These are phyloP conservation scores for Quercus dentata DNA, from an alignment of 306 rosid species.

Conservation along the genomic window DNA sequence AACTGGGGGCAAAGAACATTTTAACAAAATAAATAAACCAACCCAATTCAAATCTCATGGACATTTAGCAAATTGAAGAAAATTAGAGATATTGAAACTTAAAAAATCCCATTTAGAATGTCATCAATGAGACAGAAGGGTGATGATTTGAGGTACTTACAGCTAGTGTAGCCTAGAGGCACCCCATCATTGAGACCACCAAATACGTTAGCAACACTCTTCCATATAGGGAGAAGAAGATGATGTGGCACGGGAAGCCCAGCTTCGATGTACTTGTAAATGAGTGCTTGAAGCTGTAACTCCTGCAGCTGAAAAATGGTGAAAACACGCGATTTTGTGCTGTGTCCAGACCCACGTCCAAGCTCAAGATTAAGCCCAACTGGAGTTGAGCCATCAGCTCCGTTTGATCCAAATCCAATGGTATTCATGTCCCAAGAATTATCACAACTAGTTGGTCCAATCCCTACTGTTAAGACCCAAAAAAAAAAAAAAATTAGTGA, in stretches of 20 bases:
- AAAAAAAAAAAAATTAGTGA: not conserved
- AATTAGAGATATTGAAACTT: not conserved
- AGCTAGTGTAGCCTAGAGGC: constrained; percentile 30
- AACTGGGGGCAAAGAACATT: constrained; percentile 12
- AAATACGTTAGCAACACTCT: constrained; percentile 18
- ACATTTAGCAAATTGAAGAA: not conserved
- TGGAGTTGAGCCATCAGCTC: not conserved
- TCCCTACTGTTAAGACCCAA: not conserved
- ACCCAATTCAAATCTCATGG: not conserved
- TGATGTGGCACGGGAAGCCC: constrained; percentile 51
- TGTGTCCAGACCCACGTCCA: constrained; percentile 8
- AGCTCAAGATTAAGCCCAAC: constrained; percentile 27
- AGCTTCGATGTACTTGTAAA: constrained; percentile 47
- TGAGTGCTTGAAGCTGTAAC: constrained; percentile 53
- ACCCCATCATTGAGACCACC: constrained; percentile 21
- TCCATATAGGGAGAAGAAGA: constrained; percentile 46
- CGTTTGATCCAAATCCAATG: not conserved
- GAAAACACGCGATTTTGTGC: not conserved
- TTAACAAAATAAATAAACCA: constrained; percentile 21
- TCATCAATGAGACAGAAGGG: not conserved
- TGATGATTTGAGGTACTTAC: constrained; percentile 24
- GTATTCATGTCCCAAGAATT: constrained; percentile 3
- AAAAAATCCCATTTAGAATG: not conserved
- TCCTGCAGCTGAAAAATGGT: constrained; percentile 49
- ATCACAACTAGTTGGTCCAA: not conserved